Evolutionary conservation across 257 asterid genomes (phyloP), one percentile per base, ranked within the genome.

Genomic region (Ocimum tenuiflorum): DNA sequence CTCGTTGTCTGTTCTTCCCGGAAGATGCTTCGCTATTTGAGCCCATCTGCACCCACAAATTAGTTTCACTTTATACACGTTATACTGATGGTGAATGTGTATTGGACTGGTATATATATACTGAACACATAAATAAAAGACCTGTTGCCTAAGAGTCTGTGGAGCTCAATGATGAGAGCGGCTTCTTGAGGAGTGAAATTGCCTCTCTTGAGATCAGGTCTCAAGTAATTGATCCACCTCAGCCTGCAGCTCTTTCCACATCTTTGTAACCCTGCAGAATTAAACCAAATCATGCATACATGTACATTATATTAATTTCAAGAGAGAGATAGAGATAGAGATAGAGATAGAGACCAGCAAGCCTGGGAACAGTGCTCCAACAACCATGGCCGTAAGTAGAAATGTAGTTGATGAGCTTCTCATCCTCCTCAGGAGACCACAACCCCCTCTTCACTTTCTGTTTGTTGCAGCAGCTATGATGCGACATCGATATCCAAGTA

Each of bases 1-100:
- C 68, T 91, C 96, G 22, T 91, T 91, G 81, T 91, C 95, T 3
- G 96, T 88, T 78, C 98, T 82, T 38, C 96, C 98, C 0, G 96
- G 98, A 0, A 91, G 74, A 56, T 82, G 85, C 68, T 75, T 85
- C 0, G 95, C 95, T 59, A 88, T 91, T 56, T 83, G 85, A 35
- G 96, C 91, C 98, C 98, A 91, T 83, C 98, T 88, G 76, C 19
- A 36, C 18, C 4, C 12, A 33, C 0, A 3, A 33, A 1, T 4
- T 7, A 24, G n/a, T n/a, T n/a, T 4, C 31, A 24, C 31, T 24
- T 24, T 24, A 24, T 24, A 24, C 1, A 24, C 1, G 1, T 24
- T 4, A n/a, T n/a, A n/a, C n/a, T n/a, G n/a, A n/a, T n/a, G n/a
- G n/a, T n/a, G n/a, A n/a, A n/a, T n/a, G n/a, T n/a, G n/a, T n/a